Evolutionary conservation across 202 grass and related monocot genomes (phyloP).

Genomic region (Dendrocalamus latiflorus): DNA sequence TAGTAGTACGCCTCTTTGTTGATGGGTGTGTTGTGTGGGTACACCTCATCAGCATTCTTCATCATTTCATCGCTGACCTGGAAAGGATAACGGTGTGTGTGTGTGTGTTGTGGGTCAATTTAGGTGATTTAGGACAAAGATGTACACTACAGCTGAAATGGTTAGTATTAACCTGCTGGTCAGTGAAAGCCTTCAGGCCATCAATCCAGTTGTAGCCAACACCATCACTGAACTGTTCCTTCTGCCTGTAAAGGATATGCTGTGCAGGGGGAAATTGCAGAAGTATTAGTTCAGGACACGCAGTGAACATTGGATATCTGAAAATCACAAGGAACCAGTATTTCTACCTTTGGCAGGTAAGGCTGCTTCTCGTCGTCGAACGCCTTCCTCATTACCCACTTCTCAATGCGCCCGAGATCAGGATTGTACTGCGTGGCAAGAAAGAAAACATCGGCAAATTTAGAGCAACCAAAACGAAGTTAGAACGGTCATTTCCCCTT

Average conservation of each 20-base stretch:
- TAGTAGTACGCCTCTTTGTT: conserved; percentile 97
- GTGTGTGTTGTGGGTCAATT: background rate
- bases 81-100: background rate
- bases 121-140: background rate
- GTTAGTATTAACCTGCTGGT: conserved; percentile 48
- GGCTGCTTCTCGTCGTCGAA: conserved; percentile 87
- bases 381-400: conserved; percentile 21
- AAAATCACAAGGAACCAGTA: background rate
- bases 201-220: conserved; percentile 98
- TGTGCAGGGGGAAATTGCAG: conserved; percentile 19
- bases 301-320: background rate
- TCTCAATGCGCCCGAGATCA: too few species aligned
- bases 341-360: conserved; percentile 74
- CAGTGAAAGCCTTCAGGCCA: conserved; percentile 83
- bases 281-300: background rate
- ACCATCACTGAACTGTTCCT: conserved; percentile 97
- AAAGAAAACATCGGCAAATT: too few species aligned
- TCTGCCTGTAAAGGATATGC: conserved; percentile 98
- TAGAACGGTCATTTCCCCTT: too few species aligned
- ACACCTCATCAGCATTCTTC: conserved; percentile 48
- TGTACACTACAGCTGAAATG: background rate
- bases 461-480: too few species aligned
- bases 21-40: conserved; percentile 81
- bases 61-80: conserved; percentile 86
- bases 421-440: too few species aligned